These are phyloP conservation scores for Euphorbia corollata DNA, from an alignment of 441 rosid genomes.

Conservation along the genomic window DNA sequence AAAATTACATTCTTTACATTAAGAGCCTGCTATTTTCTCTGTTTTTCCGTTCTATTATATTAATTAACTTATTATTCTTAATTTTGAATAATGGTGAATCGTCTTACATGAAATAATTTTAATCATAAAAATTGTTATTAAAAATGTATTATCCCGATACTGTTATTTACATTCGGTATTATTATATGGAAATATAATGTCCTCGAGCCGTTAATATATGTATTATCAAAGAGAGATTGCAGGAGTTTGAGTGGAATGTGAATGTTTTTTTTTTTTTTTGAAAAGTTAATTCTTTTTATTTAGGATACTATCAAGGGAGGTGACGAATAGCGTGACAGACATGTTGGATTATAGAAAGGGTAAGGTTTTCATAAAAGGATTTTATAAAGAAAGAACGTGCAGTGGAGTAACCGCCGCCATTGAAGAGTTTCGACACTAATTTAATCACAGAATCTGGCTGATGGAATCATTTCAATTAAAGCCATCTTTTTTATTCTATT, in stretches of 20 bases:
- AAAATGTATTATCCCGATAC: too few relatives aligned
- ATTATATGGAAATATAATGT: too few relatives aligned
- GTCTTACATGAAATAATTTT: too few relatives aligned
- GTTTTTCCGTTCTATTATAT: too few relatives aligned
- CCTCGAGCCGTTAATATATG: too few relatives aligned
- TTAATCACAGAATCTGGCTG: not conserved
- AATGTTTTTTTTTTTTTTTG: not conserved
- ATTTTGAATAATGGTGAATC: too few relatives aligned
- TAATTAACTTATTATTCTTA: too few relatives aligned
- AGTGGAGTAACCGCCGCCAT: conserved; percentile 6
- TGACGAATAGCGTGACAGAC: conserved; percentile 13
- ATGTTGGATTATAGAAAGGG: not conserved
- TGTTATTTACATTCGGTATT: too few relatives aligned
- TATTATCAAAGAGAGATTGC: too few relatives aligned
- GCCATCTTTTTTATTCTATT: not conserved
- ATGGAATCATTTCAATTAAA: not conserved
- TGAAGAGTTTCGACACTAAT: not conserved
- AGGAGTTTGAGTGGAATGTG: not conserved
- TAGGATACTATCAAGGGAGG: not conserved
- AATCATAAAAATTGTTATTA: too few relatives aligned
- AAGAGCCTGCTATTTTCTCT: too few relatives aligned
- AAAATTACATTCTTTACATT: too few relatives aligned
- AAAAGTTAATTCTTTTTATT: not conserved
- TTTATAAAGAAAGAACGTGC: conserved; percentile 27
- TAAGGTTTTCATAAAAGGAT: not conserved